A percentile compares a stretch with the other conserved stretches of the same genome.
Evolutionary conservation across 179 eudicot species (phyloP).

Genomic region (Patellifolia procumbens): DNA sequence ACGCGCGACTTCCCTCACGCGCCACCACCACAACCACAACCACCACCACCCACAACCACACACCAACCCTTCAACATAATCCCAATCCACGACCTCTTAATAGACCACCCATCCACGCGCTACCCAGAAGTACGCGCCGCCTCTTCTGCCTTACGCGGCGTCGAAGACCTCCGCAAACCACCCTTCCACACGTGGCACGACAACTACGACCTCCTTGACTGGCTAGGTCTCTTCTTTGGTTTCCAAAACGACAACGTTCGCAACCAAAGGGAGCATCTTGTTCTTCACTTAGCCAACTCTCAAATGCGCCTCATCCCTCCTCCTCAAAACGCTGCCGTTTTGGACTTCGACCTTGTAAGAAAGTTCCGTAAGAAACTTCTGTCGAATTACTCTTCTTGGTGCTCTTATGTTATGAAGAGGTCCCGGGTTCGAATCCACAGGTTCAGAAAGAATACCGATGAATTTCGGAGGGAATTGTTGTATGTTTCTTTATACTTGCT

Average conservation of each 20-base stretch:
- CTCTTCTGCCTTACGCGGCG: slow-evolving; percentile 55
- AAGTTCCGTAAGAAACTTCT: slow-evolving; percentile 59
- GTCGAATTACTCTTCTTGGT: slow-evolving; percentile 67
- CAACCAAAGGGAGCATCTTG: slow-evolving; percentile 87
- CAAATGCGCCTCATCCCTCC: slow-evolving; percentile 74
- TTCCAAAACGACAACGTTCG: slow-evolving; percentile 82
- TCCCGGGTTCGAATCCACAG: slow-evolving; percentile 44
- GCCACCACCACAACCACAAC: slow-evolving; percentile 24
- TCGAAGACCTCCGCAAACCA: slow-evolving; percentile 70
- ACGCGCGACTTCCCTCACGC: slow-evolving; percentile 43
- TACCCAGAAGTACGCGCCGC: slow-evolving; percentile 88
- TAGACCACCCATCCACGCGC: slow-evolving; percentile 77
- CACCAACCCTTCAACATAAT: slow-evolving; percentile 63
- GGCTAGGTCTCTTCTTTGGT: slow-evolving; percentile 79
- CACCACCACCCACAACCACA: slow-evolving; percentile 13
- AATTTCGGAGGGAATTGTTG: slow-evolving; percentile 64
- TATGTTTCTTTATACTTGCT: slow-evolving; percentile 68
- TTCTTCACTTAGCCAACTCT: slow-evolving; percentile 77
- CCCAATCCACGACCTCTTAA: slow-evolving; percentile 68
- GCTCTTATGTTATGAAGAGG: slow-evolving; percentile 48
- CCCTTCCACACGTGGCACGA: slow-evolving; percentile 54
- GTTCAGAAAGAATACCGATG: slow-evolving; percentile 42
- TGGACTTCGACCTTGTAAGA: slow-evolving; percentile 52
- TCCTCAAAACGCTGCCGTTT: slow-evolving; percentile 47
- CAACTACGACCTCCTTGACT: slow-evolving; percentile 71